Base-by-base conservation (phyloP, 108 stramenopile genomes). In the Hondaea fermentalgiana region DNA sequence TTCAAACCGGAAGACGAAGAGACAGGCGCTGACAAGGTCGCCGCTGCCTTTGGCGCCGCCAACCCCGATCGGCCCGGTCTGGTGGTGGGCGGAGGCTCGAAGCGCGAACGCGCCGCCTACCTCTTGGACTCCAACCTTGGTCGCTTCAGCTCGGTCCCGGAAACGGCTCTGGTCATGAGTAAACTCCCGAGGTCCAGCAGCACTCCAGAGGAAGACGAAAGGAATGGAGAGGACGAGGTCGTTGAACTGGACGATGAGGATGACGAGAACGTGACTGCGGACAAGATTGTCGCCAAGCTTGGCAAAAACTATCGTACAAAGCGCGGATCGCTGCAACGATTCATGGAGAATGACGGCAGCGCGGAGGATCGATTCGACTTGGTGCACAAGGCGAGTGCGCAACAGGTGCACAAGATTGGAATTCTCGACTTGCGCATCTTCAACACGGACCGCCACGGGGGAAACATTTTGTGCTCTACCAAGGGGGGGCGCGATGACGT, bases 1-100 rank as follows among this genome's bases (percentile, higher is more conserved):
- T 83, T 83, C 51, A 83, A 83, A 23, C 76, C 76, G 1, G 76
- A 83, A 83, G 76, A 83, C 76, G 76, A 83, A 23, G 76, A 83
- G 76, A 83, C 76, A 8, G 76, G 76, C 6, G 76, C 76, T 45
- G n/a, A 28, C 35, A 69, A 69, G 64, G n/a, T 53, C 5, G 76
- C 76, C 76, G n/a, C 45, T 10, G n/a, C 76, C 43, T 47, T 83
- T 12, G 76, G 76, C 45, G 25, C 12, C 6, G 23, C 49, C 10
- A 83, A 83, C 28, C 76, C 76, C 6, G 76, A 83, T 14, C 76
- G 76, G 12, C 16, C 43, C 45, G 76, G 76, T 2, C 76, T 83
- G 3, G 51, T 83, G 0, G 76, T 83, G 23, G 76, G 76, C 51
- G 76, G 76, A 6, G 76, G 76, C 1, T 47, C 76, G n/a, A 83